Conservation (phyloP, 129 eudicot species). For the Flaveria robusta region DNA sequence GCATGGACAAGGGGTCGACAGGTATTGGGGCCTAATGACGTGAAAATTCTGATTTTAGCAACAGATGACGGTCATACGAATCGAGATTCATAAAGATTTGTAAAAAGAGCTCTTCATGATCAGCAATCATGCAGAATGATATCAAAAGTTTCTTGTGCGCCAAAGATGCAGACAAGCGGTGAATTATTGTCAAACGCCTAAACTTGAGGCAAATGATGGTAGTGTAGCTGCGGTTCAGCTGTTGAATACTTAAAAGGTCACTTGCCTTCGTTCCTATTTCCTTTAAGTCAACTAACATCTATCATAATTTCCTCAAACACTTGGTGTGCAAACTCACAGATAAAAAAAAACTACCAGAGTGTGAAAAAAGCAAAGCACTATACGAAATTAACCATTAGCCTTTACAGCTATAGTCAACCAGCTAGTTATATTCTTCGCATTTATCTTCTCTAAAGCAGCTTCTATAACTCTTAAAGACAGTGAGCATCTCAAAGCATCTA, state of each 20-base stretch:
- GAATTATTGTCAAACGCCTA: not conserved
- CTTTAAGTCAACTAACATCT: not conserved
- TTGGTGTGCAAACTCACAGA: conserved; percentile 19
- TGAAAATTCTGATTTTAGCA: not conserved
- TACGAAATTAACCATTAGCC: not conserved
- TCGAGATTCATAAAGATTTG: not conserved
- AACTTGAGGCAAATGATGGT: not conserved
- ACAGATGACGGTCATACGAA: not conserved
- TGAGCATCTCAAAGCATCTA: not conserved
- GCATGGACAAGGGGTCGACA: not conserved
- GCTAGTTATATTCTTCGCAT: not conserved
- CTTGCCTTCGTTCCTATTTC: not conserved
- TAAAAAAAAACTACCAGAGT: not conserved
- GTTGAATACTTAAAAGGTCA: not conserved
- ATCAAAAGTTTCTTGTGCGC: not conserved
- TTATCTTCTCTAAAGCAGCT: not conserved
- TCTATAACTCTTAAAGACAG: not conserved
- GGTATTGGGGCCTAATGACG: not conserved
- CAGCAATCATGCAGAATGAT: not conserved
- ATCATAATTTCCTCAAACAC: conserved; percentile 4
- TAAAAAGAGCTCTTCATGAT: not conserved
- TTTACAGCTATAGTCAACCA: not conserved
- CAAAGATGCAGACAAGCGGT: not conserved
- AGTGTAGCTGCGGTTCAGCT: not conserved
- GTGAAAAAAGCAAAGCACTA: not conserved